Evolutionary conservation across 202 grass and related monocot species (phyloP).

Genomic region (Dendrocalamus latiflorus): DNA sequence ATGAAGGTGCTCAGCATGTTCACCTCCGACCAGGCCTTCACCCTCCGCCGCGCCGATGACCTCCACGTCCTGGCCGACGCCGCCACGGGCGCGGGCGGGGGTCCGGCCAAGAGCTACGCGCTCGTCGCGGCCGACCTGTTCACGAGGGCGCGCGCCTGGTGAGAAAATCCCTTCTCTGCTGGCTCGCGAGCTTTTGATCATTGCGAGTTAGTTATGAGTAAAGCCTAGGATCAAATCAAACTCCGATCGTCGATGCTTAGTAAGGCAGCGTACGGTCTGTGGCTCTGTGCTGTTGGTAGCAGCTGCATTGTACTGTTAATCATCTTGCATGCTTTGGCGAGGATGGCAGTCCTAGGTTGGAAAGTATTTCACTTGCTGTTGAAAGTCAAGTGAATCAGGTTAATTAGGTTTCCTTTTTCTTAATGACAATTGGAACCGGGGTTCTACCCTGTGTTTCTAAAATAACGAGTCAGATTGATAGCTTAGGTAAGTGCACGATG

Average conservation of each 20-base stretch:
- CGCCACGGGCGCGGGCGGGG: background rate
- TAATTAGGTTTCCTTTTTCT: background rate
- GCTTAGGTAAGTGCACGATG: background rate
- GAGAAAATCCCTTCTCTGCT: background rate
- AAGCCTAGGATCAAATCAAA: background rate
- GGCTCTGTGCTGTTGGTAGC: background rate
- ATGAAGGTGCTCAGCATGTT: slow-evolving; percentile 57
- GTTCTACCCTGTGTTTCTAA: background rate
- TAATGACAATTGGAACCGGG: background rate
- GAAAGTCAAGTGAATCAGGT: background rate
- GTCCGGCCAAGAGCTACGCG: slow-evolving; percentile 45
- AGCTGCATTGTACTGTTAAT: background rate
- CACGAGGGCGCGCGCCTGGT: slow-evolving; percentile 49
- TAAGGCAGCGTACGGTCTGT: background rate
- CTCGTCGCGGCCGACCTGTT: slow-evolving; percentile 58
- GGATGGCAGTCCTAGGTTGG: background rate
- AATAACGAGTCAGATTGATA: background rate
- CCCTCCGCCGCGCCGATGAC: slow-evolving; percentile 48
- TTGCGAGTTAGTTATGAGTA: background rate
- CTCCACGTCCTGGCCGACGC: slow-evolving; percentile 13
- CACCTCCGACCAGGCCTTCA: slow-evolving; percentile 62
- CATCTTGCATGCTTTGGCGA: background rate
- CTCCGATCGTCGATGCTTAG: background rate
- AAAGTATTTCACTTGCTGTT: background rate
- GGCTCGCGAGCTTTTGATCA: background rate